Evolutionary conservation across 225 moss, liverwort and hornwort species (phyloP).

Genomic region (Pseudoscleropodium purum): DNA sequence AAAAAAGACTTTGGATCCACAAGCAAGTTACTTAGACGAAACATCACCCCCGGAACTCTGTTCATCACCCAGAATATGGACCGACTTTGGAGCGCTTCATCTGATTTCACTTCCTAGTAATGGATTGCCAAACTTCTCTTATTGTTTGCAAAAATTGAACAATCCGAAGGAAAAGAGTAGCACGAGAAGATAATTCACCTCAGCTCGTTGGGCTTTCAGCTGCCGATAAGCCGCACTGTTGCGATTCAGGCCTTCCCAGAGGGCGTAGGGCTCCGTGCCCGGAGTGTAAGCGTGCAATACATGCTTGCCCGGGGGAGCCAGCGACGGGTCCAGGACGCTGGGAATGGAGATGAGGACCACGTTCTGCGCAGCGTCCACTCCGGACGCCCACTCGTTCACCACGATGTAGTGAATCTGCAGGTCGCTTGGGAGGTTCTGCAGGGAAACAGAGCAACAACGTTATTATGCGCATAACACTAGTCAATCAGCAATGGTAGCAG

Average conservation of each 20-base stretch:
- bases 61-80: not conserved
- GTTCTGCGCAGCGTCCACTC: slow-evolving; percentile 89
- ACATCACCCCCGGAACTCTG: not conserved
- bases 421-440: slow-evolving; percentile 71
- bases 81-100: not conserved
- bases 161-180: not conserved
- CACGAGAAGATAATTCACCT: slow-evolving; percentile 22
- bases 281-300: slow-evolving; percentile 90
- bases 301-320: slow-evolving; percentile 91
- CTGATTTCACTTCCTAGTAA: not conserved
- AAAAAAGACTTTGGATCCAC: not conserved
- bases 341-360: slow-evolving; percentile 90
- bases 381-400: slow-evolving; percentile 82
- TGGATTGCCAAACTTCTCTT: not conserved
- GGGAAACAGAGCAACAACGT: not conserved
- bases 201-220: slow-evolving; percentile 75
- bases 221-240: slow-evolving; percentile 53
- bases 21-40: not conserved
- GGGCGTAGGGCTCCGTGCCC: slow-evolving; percentile 77
- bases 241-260: slow-evolving; percentile 87
- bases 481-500: not conserved
- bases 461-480: not conserved
- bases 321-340: slow-evolving; percentile 69
- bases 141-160: not conserved
- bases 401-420: slow-evolving; percentile 85